A percentile compares a stretch with the other conserved stretches of the same genome.
Evolutionary conservation across 2,329 filamentous ascomycete species (phyloP).

Genomic region (Sporothrix humicola): DNA sequence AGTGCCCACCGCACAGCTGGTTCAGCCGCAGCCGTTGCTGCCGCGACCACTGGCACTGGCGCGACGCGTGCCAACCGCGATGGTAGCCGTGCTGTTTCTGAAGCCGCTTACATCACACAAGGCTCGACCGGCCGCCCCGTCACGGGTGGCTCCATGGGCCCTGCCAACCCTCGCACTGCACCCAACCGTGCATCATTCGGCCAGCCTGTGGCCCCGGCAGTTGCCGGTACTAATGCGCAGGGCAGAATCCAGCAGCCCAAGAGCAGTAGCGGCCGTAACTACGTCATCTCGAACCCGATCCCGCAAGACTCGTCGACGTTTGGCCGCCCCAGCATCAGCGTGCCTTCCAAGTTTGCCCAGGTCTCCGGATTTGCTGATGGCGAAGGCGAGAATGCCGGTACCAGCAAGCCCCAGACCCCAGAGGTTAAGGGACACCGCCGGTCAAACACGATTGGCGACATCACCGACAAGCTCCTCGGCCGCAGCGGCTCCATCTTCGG

Average conservation of each 20-base stretch:
- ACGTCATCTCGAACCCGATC: conserved; percentile 73
- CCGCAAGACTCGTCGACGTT: conserved; percentile 60
- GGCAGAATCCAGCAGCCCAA: conserved; percentile 85
- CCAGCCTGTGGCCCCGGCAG: conserved; percentile 83
- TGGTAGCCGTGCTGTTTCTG: conserved; percentile 59
- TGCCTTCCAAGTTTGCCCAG: conserved; percentile 63
- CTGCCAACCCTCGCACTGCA: conserved; percentile 67
- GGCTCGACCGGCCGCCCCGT: conserved; percentile 66
- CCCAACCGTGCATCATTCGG: conserved; percentile 75
- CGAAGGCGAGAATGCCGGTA: conserved; percentile 53
- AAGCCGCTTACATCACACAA: conserved; percentile 59
- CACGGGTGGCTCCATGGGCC: conserved; percentile 81
- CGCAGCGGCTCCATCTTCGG: conserved; percentile 82
- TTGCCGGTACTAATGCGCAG: conserved; percentile 87
- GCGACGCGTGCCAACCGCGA: conserved; percentile 48
- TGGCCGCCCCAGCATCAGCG: conserved; percentile 66
- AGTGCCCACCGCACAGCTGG: conserved; percentile 55
- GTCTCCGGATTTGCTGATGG: conserved; percentile 61
- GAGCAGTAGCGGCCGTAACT: conserved; percentile 62
- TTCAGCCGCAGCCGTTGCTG: conserved; percentile 45
- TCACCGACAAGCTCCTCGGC: conserved; percentile 84
- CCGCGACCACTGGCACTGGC: conserved; percentile 49
- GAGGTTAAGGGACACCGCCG: conserved; percentile 66
- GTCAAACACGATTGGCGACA: conserved; percentile 77
- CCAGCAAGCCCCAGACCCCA: conserved; percentile 41